A percentile compares a stretch with the other conserved stretches of the same genome.
These are phyloP conservation scores for Fraxinus angustifolia DNA, from an alignment of 305 asterid species.

Conservation along the genomic window DNA sequence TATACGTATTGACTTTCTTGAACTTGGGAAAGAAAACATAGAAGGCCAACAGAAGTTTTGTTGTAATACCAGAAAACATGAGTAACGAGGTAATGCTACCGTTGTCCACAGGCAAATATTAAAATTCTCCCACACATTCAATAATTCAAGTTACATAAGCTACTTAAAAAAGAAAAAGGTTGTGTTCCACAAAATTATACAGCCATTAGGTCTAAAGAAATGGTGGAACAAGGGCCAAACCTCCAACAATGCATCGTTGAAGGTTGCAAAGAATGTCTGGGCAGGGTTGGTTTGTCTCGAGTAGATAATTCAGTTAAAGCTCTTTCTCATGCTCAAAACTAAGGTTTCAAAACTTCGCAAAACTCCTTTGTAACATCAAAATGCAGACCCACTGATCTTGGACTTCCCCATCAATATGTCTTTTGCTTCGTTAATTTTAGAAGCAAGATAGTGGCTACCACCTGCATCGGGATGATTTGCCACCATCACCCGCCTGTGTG, in stretches of 20 bases:
- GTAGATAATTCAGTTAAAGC: not conserved
- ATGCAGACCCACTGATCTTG: constrained; percentile 63
- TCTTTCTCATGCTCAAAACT: constrained; percentile 8
- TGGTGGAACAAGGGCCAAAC: not conserved
- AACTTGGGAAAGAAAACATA: not conserved
- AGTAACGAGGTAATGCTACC: not conserved
- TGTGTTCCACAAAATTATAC: constrained; percentile 16
- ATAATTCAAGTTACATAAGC: constrained; percentile 13
- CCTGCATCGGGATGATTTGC: constrained; percentile 98
- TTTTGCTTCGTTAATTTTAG: constrained; percentile 85
- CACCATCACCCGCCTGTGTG: constrained; percentile 84
- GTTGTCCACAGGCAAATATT: not conserved
- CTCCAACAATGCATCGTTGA: constrained; percentile 18
- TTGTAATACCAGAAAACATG: not conserved
- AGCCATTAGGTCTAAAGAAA: not conserved
- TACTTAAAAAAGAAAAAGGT: not conserved
- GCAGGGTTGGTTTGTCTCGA: not conserved
- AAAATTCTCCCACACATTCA: not conserved
- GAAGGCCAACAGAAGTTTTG: not conserved
- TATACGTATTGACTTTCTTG: not conserved
- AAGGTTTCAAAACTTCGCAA: constrained; percentile 23
- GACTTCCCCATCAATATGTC: constrained; percentile 63
- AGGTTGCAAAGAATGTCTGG: not conserved
- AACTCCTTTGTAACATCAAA: constrained; percentile 31
- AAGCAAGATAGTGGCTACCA: constrained; percentile 89